Conservation (phyloP, 2,329 filamentous ascomycete species). For the Hypoxylon sp. region DNA sequence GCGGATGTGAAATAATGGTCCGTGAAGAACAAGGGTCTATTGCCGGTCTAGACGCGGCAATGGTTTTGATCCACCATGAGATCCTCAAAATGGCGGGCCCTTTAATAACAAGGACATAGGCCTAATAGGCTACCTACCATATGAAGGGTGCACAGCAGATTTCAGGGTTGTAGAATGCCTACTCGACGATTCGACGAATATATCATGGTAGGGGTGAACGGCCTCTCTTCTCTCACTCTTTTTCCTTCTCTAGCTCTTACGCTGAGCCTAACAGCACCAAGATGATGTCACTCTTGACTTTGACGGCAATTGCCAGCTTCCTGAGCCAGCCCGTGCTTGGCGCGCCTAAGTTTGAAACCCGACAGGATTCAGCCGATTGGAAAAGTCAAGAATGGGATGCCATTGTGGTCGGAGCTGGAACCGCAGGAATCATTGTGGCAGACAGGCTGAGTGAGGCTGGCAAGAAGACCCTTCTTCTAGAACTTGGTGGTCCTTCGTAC, state of each 20-base stretch:
- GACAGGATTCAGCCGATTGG: slow-evolving; percentile 46
- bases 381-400: slow-evolving; percentile 51
- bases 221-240: not conserved
- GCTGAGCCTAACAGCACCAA: slow-evolving; percentile 13
- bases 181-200: slow-evolving; percentile 3
- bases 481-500: slow-evolving; percentile 66
- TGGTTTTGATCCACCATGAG: slow-evolving; percentile 13
- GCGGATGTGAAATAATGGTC: slow-evolving; percentile 9
- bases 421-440: slow-evolving; percentile 67
- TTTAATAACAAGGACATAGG: slow-evolving; percentile 14
- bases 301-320: slow-evolving; percentile 26
- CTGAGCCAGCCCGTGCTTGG: slow-evolving; percentile 34
- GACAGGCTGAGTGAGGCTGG: slow-evolving; percentile 66
- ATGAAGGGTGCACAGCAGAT: slow-evolving; percentile 2
- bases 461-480: slow-evolving; percentile 66
- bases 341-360: slow-evolving; percentile 27
- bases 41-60: slow-evolving; percentile 14
- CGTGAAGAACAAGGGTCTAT: slow-evolving; percentile 17
- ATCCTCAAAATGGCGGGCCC: slow-evolving; percentile 8
- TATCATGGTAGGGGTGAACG: slow-evolving; percentile 26
- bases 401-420: slow-evolving; percentile 66
- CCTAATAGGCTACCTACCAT: slow-evolving; percentile 41
- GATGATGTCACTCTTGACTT: slow-evolving; percentile 40
- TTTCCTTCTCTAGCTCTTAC: not conserved
- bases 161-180: slow-evolving; percentile 1